Evolutionary conservation across 495 filamentous ascomycete species (phyloP), one percentile per base, ranked within the genome.

Genomic region (Lasiosphaeria ovina): DNA sequence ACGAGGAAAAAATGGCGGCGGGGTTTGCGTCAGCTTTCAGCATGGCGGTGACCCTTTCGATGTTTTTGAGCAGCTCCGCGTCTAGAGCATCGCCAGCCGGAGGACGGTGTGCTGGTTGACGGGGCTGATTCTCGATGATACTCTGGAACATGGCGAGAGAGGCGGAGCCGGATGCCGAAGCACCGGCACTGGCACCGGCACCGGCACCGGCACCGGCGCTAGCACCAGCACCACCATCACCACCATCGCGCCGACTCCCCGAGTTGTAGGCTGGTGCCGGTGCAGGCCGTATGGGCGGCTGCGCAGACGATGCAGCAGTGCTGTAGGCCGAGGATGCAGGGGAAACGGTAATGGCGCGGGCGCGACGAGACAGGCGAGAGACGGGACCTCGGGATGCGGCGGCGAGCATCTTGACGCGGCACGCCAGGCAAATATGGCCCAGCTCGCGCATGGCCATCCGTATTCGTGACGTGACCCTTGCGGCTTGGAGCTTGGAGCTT

Each of bases 1-100:
- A 79, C 52, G 72, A 76, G 7, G 54, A 16, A 62, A 74, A 83
- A 11, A 76, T 68, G 2, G 74, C 67, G 10, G 58, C 38, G 24
- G 24, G 24, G 24, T 24, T 24, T 24, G 24, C 24, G 24, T 24
- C 24, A 24, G 24, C 24, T 24, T 24, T 24, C 24, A 24, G 24
- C 24, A 24, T 24, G 24, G 24, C 24, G 24, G 24, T 2, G 24
- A 24, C 24, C 24, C 0, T 24, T 24, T 70, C 63, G 12, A 81
- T 42, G 70, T 77, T 79, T 16, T 63, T 61, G 57, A 72, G 67
- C 33, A 79, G 65, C 48, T 66, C 68, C 16, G 69, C 67, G 32
- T 73, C 65, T 14, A 69, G 34, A 11, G 67, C 48, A 36, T 16
- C 12, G 34, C 34, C 47, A 34, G 51, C 12, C 53, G 38, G 53